These are phyloP conservation scores for Telfairia occidentalis DNA, from an alignment of 331 rosid species.

Conservation along the genomic window DNA sequence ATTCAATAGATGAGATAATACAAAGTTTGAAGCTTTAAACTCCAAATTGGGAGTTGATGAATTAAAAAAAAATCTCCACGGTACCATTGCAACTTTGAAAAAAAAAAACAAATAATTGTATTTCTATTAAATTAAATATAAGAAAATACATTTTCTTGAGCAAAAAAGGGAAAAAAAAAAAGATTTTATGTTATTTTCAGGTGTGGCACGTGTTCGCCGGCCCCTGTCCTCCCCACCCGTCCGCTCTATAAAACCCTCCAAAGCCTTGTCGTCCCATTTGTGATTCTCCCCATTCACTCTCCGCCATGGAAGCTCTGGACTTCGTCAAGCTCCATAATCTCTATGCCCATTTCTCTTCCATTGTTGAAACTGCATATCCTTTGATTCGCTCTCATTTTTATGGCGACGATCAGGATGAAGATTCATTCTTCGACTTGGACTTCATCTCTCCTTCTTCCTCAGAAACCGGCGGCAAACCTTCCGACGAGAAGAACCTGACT, in stretches of 20 bases:
- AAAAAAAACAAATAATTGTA: neutral
- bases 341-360: slow-evolving; percentile 14
- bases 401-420: slow-evolving; percentile 47
- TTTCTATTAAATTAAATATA: neutral
- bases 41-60: no score
- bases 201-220: slow-evolving; percentile 2
- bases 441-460: slow-evolving; percentile 20
- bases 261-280: neutral
- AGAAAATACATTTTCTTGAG: neutral
- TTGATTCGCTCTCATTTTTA: slow-evolving; percentile 11
- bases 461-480: slow-evolving; percentile 18
- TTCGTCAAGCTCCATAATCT: slow-evolving; percentile 66
- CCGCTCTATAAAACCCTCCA: neutral
- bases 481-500: neutral
- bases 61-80: no score
- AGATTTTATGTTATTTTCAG: neutral
- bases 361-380: slow-evolving; percentile 25
- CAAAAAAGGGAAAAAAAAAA: neutral
- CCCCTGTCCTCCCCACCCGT: neutral
- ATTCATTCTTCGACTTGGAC: slow-evolving; percentile 85
- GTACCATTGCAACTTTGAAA: no score
- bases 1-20: no score
- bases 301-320: slow-evolving; percentile 51
- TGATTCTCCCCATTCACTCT: neutral
- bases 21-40: no score